These are phyloP conservation scores for Chaetomiaceae sp. DNA, from an alignment of 2,329 filamentous ascomycete species.

Conservation along the genomic window DNA sequence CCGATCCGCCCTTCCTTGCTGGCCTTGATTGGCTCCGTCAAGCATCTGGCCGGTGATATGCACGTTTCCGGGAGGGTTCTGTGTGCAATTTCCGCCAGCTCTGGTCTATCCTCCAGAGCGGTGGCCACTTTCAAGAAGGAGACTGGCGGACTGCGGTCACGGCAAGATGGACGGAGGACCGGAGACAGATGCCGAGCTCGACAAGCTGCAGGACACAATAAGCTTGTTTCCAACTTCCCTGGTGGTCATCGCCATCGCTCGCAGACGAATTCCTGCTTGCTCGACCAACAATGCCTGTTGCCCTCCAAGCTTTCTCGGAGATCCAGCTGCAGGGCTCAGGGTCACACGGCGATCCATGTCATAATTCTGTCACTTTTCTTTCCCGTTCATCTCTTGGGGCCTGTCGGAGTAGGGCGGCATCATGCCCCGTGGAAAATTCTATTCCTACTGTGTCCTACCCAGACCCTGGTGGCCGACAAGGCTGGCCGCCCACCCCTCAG, in stretches of 20 bases:
- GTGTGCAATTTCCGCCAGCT: constrained; percentile 15
- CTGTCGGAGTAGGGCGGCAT: neutral
- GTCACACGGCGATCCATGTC: constrained; percentile 10
- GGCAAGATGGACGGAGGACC: neutral
- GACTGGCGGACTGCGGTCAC: constrained; percentile 8
- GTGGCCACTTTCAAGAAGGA: neutral
- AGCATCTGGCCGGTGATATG: constrained; percentile 17
- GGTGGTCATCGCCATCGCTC: constrained; percentile 14
- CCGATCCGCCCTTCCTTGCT: constrained; percentile 6
- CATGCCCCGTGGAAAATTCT: neutral
- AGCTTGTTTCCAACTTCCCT: constrained; percentile 12
- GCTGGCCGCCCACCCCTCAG: constrained; percentile 9
- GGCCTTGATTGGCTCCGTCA: constrained; percentile 21
- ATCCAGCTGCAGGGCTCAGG: neutral
- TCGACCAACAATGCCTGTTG: constrained; percentile 1
- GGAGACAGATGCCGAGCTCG: constrained; percentile 6
- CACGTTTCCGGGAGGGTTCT: constrained; percentile 20
- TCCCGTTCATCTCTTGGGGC: constrained; percentile 5
- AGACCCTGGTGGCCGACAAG: neutral
- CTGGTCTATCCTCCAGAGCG: neutral
- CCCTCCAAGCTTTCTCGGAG: neutral
- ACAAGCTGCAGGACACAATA: constrained; percentile 24
- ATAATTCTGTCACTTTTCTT: constrained; percentile 15
- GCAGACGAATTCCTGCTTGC: constrained; percentile 12
- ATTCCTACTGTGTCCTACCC: constrained; percentile 1